phyloP scores from a whole-genome alignment of 2,329 filamentous ascomycete genomes.

The Fusarium continuum region DNA sequence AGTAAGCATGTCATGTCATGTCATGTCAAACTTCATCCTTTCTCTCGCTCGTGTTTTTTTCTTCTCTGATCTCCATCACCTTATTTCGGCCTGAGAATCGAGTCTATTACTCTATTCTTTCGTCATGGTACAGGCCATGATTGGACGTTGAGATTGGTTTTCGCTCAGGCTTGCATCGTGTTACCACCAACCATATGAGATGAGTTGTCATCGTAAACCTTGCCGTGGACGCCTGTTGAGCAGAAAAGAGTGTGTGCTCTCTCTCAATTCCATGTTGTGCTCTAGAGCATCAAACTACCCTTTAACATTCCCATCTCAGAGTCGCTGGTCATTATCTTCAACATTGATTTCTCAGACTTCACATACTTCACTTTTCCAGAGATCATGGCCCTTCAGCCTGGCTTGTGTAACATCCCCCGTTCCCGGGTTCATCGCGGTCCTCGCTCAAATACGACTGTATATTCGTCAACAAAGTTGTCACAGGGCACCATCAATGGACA shows the following conservation, averaged over 20 bases:
- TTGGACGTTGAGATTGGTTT: conserved; percentile 4
- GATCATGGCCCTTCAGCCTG: background rate
- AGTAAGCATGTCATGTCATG: background rate
- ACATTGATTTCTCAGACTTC: background rate
- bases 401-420: background rate
- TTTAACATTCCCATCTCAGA: background rate
- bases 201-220: background rate
- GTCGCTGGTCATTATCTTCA: too few relatives aligned
- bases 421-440: background rate
- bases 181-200: conserved; percentile 3
- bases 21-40: background rate
- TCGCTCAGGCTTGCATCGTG: conserved; percentile 14
- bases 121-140: background rate
- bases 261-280: background rate
- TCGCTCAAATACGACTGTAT: background rate
- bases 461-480: conserved; percentile 1
- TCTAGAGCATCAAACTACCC: background rate
- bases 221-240: background rate
- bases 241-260: background rate
- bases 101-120: background rate
- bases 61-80: background rate
- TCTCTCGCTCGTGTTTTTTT: background rate
- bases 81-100: conserved; percentile 1
- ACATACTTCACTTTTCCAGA: background rate
- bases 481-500: background rate